Base-by-base conservation (phyloP, 169 alveolate genomes). In the Eimeria falciformis region DNA sequence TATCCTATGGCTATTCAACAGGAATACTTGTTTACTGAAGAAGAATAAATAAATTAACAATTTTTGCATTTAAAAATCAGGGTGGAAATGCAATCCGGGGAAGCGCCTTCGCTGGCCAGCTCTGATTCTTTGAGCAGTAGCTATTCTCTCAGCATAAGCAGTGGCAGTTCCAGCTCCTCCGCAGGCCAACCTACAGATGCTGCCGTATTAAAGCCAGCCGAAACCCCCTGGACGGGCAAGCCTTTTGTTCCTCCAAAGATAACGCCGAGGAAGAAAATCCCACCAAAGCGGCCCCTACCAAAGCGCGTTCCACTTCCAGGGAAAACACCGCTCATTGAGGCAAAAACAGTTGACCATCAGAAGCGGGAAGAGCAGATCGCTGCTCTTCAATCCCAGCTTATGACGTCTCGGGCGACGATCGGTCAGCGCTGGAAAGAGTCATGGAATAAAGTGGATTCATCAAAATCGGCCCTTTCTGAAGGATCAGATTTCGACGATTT, bases 361-460 rank as follows among this genome's bases (percentile, higher is more conserved):
- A 50, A 45, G 71, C 25, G 87, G 50, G 37, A 77, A 69, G 68
- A 45, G 9, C 69, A 77, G n/a, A 69, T 77, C 45, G 87, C 87
- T 7, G 69, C 69, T 21, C 69, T 77, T 7, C 87, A 77, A 68
- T 77, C 87, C 17, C 66, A 50, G 66, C 87, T 77, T 65, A 21
- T 47, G 87, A 77, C 23, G 87, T 77, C 87, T 23, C 87, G 87
- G 66, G 87, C 87, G 40, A 55, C 47, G 21, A 77, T 77, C 21
- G 87, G 87, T 2, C 87, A 77, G 87, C 68, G 87, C 62, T 77
- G 87, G 87, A 45, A 77, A 18, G 87, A 77, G n/a, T 69, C 87
- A 17, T 50, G 68, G 87, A 53, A 56, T 9, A 77, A 69, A 65
- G 69, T 69, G 17, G 87, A 77, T 45, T 77, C 87, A 5, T 33